Evolutionary conservation across 2,329 filamentous ascomycete species (phyloP).

Genomic region (Fusarium mundagurra): DNA sequence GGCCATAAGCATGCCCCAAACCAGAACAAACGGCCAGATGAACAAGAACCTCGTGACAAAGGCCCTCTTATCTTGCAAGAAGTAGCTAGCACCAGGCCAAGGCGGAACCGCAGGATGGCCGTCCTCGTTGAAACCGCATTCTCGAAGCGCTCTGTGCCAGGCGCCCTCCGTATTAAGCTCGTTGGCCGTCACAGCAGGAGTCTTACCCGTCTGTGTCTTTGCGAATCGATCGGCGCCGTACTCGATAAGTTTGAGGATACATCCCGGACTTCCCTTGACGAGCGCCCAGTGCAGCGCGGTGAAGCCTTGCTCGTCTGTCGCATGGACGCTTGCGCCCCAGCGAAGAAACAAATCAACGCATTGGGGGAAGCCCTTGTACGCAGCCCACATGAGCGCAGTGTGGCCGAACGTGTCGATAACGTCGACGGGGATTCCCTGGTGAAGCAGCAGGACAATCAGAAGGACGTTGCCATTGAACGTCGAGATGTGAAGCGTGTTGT

Average conservation of each 20-base stretch:
- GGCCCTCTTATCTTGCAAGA: constrained; percentile 78
- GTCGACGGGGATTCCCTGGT: constrained; percentile 95
- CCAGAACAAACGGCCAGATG: constrained; percentile 82
- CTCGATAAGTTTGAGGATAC: constrained; percentile 93
- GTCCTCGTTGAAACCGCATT: constrained; percentile 84
- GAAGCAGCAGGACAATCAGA: constrained; percentile 86
- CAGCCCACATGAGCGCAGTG: constrained; percentile 97
- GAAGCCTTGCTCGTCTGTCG: constrained; percentile 90
- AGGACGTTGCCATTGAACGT: constrained; percentile 97
- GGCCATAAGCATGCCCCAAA: constrained; percentile 76
- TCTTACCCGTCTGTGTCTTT: constrained; percentile 89
- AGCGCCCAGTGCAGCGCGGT: constrained; percentile 96
- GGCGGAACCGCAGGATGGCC: constrained; percentile 75
- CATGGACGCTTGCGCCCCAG: constrained; percentile 95
- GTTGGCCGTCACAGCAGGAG: constrained; percentile 82
- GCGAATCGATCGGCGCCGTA: constrained; percentile 95
- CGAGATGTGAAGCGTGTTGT: constrained; percentile 96
- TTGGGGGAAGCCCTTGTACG: constrained; percentile 94
- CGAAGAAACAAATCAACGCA: constrained; percentile 92
- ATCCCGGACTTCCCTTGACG: constrained; percentile 89
- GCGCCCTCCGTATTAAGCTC: constrained; percentile 88
- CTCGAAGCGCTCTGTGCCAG: constrained; percentile 84
- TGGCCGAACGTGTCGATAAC: constrained; percentile 90
- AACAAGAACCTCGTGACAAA: constrained; percentile 91
- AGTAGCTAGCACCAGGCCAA: constrained; percentile 76